These are phyloP conservation scores for Carnegiea gigantea DNA, from an alignment of 179 eudicot species.

Conservation along the genomic window DNA sequence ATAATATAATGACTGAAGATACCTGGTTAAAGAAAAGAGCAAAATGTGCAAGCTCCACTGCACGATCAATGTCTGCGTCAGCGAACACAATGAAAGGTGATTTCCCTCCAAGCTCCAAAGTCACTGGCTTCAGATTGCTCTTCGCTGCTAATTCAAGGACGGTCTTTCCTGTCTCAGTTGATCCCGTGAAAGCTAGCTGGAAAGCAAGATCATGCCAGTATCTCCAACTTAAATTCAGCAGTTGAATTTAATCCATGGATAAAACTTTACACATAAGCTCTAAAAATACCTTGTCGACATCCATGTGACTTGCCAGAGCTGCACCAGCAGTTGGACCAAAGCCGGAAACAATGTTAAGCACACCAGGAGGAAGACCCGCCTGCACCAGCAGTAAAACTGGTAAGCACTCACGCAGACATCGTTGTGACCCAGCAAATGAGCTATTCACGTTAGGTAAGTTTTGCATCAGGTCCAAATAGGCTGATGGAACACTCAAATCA, in stretches of 20 bases:
- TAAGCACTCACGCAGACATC: not conserved
- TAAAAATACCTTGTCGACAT: constrained; percentile 65
- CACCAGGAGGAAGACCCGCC: constrained; percentile 92
- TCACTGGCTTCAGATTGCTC: constrained; percentile 61
- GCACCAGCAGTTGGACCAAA: constrained; percentile 84
- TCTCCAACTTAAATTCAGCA: not conserved
- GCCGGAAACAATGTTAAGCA: constrained; percentile 67
- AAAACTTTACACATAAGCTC: not conserved
- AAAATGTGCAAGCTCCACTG: constrained; percentile 90
- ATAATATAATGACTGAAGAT: not conserved
- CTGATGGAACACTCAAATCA: not conserved
- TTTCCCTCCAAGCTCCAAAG: constrained; percentile 70
- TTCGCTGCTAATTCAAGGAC: constrained; percentile 66
- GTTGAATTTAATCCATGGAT: not conserved
- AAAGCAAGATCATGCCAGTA: constrained; percentile 1
- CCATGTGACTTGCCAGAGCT: constrained; percentile 81
- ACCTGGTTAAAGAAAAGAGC: constrained; percentile 94
- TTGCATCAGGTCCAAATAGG: not conserved
- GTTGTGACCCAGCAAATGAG: not conserved
- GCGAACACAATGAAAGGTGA: constrained; percentile 71
- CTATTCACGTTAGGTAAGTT: not conserved
- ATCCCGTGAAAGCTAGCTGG: constrained; percentile 90
- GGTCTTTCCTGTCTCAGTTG: constrained; percentile 68
- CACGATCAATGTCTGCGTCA: constrained; percentile 76
- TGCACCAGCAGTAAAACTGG: constrained; percentile 15